Base-by-base conservation (phyloP, 2,329 filamentous ascomycete species). In the Tolypocladium sp. region DNA sequence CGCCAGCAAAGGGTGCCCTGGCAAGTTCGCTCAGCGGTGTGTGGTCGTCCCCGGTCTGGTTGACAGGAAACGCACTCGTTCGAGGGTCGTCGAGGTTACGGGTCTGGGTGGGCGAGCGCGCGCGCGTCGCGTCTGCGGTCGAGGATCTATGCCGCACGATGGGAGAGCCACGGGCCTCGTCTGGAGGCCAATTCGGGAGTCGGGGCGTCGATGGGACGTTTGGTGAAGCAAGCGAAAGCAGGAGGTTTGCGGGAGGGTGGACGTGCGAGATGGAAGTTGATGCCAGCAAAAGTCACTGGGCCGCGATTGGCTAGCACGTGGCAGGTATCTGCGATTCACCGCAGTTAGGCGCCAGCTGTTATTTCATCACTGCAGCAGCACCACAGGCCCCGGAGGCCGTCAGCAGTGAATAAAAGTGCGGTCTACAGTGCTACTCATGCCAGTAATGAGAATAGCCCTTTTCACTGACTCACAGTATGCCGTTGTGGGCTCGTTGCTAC, bases 211-310 rank as follows among this genome's bases (percentile, higher is more conserved):
- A 46, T 53, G 58, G 17, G 44, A 38, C n/a, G 56, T 38, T 58
- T 44, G 33, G 25, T 46, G 49, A 55, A 49, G 25, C 38, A 33
- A 46, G 38, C 49, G 57, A 42, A 58, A 44, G 44, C 37, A 42
- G 57, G 46, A 59, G 46, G 56, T 58, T 56, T 56, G 33, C 35
- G 40, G 35, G 41, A 33, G 38, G 55, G 58, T 60, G 51, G 55
- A 61, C 57, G 61, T 60, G 62, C 60, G 55, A 61, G 62, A 59
- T 59, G 61, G 60, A 60, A 57, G 59, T 58, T 38, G 51, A 44
- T 59, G 59, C 59, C 17, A 38, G 40, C 13, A 25, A 58, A 62
- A 65, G 64, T 65, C 62, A 58, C 58, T 46, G 55, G 44, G 52
- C 41, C 53, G 57, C 61, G 56, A 57, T 56, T 57, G 56, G 61